Evolutionary conservation across 345 rosid species (phyloP).

Genomic region (Firmiana major): DNA sequence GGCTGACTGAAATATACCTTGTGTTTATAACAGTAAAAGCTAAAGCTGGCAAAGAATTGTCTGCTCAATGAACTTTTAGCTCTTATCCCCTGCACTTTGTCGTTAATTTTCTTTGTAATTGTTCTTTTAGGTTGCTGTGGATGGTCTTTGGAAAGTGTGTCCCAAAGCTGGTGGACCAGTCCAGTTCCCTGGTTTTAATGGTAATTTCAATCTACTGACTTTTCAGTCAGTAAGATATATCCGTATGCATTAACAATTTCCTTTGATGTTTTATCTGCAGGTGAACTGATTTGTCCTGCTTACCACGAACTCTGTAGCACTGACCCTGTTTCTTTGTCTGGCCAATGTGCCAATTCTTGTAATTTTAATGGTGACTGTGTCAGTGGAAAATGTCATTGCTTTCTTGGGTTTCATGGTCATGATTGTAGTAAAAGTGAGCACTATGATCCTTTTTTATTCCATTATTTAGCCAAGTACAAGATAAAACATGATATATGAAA

Average conservation of each 20-base stretch:
- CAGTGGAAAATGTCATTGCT: constrained; percentile 80
- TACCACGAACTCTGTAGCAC: constrained; percentile 85
- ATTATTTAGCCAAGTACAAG: neutral
- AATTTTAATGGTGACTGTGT: constrained; percentile 90
- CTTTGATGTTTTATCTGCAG: constrained; percentile 39
- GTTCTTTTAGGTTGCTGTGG: constrained; percentile 81
- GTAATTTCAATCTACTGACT: constrained; percentile 33
- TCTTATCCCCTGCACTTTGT: neutral
- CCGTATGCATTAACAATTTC: constrained; percentile 11
- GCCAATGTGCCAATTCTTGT: constrained; percentile 81
- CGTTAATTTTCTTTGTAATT: neutral
- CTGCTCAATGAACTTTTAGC: neutral
- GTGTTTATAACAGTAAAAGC: neutral
- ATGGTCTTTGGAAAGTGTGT: constrained; percentile 90
- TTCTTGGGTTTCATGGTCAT: constrained; percentile 83
- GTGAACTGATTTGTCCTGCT: constrained; percentile 87
- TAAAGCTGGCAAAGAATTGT: neutral
- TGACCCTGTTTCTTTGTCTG: constrained; percentile 45
- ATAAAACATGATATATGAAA: neutral
- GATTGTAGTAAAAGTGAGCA: constrained; percentile 87
- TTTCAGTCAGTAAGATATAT: neutral
- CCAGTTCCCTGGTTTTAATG: constrained; percentile 88
- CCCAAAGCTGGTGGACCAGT: constrained; percentile 85
- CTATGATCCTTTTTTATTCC: constrained; percentile 8
- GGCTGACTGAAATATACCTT: neutral